Evolutionary conservation across 495 filamentous ascomycete genomes (phyloP).

Genomic region (Trichoderma virens): DNA sequence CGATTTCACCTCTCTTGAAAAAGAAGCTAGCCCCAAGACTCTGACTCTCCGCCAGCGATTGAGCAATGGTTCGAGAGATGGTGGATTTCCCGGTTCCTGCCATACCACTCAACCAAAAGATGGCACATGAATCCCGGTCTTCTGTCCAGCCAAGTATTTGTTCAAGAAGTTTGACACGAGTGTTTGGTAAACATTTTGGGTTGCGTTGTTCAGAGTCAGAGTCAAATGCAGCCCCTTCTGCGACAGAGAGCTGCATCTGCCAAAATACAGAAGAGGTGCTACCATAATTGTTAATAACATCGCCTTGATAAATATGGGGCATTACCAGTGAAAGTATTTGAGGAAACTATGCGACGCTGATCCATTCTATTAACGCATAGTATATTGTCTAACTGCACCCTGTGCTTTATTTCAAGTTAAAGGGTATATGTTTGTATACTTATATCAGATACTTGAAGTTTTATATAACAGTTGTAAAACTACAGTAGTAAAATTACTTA

Average conservation of each 20-base stretch:
- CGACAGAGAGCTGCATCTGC: not conserved
- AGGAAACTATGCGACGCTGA: no score
- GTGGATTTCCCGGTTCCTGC: no score
- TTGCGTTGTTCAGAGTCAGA: conserved; percentile 24
- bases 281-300: no score
- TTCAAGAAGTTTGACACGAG: conserved; percentile 22
- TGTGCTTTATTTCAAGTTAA: not conserved
- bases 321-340: no score
- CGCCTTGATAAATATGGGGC: no score
- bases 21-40: no score
- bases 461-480: not conserved
- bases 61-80: conserved; percentile 32
- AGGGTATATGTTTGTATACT: not conserved
- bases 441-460: not conserved
- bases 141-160: conserved; percentile 16
- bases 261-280: no score
- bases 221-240: conserved; percentile 19
- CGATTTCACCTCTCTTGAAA: no score
- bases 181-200: conserved; percentile 20
- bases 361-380: no score
- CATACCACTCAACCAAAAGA: conserved; percentile 33
- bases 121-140: conserved; percentile 13
- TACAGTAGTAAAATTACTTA: not conserved
- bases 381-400: no score
- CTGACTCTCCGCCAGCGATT: no score